Percentiles rank a stretch among this genome's conserved stretches.
Evolutionary conservation across 1,284 basidiomycete genomes (phyloP).

Genomic region (Boletus smithii): DNA sequence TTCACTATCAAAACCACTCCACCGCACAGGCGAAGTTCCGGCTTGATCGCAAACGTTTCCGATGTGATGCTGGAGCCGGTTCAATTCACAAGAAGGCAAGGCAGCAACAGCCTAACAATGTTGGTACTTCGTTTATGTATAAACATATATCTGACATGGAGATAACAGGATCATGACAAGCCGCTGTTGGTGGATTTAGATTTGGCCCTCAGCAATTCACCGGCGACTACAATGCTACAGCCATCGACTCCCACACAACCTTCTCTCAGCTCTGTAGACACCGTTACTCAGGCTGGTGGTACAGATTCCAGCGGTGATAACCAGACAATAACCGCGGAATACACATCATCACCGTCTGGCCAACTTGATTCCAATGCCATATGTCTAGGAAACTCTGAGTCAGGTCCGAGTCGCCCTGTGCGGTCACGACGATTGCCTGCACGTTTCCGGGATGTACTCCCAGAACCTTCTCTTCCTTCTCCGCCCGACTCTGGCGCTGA

Average conservation of each 20-base stretch:
- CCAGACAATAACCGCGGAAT: neutral
- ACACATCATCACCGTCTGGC: neutral
- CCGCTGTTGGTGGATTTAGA: neutral
- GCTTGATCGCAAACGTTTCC: neutral
- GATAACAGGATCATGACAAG: neutral
- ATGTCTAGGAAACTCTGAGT: neutral
- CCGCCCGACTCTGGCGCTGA: neutral
- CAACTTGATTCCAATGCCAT: neutral
- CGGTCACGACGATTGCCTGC: constrained; percentile 1
- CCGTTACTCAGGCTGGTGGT: too few species aligned
- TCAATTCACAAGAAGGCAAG: neutral
- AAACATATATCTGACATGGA: neutral
- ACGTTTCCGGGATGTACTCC: constrained; percentile 7
- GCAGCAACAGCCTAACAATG: neutral
- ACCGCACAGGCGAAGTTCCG: neutral
- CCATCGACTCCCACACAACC: neutral
- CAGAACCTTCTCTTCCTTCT: constrained; percentile 4
- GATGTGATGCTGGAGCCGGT: neutral
- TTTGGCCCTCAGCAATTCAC: neutral
- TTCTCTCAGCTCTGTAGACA: neutral
- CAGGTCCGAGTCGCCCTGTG: neutral
- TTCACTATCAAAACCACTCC: neutral
- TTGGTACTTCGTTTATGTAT: neutral
- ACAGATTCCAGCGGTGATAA: neutral
- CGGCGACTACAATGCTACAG: neutral